These are phyloP conservation scores for Colletotrichum plurivorum DNA, from an alignment of 2,329 filamentous ascomycete species.

Conservation along the genomic window DNA sequence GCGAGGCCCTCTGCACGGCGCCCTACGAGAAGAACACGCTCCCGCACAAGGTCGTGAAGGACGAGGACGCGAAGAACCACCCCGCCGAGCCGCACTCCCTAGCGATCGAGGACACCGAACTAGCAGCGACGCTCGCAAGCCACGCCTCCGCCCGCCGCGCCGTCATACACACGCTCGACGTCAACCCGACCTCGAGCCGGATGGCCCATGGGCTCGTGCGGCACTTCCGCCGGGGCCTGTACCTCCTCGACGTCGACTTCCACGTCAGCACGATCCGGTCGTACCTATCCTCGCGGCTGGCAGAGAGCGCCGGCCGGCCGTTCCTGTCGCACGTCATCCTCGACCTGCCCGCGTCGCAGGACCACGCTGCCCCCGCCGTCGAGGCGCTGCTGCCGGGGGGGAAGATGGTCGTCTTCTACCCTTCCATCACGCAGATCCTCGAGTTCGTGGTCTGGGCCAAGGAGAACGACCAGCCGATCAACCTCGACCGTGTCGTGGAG, in stretches of 20 bases:
- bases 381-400: constrained; percentile 75
- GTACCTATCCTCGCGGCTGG: constrained; percentile 71
- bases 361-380: constrained; percentile 60
- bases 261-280: constrained; percentile 76
- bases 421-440: constrained; percentile 83
- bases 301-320: constrained; percentile 58
- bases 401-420: constrained; percentile 78
- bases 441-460: constrained; percentile 71
- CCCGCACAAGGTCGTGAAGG: constrained; percentile 27
- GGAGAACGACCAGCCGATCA: constrained; percentile 65
- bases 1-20: constrained; percentile 44
- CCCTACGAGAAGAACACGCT: constrained; percentile 37
- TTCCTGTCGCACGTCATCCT: constrained; percentile 82
- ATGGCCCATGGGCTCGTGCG: constrained; percentile 76
- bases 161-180: constrained; percentile 82
- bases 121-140: constrained; percentile 54
- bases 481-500: constrained; percentile 73
- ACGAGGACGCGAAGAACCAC: constrained; percentile 36
- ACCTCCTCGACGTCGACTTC: constrained; percentile 80
- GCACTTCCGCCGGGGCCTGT: constrained; percentile 79
- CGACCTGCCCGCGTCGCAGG: constrained; percentile 77
- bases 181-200: constrained; percentile 71
- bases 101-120: constrained; percentile 40
- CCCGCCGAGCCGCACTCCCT: constrained; percentile 37
- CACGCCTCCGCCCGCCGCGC: constrained; percentile 71